Evolutionary conservation across 164 flowering plant genomes (phyloP).

Genomic region (Aristolochia contorta): DNA sequence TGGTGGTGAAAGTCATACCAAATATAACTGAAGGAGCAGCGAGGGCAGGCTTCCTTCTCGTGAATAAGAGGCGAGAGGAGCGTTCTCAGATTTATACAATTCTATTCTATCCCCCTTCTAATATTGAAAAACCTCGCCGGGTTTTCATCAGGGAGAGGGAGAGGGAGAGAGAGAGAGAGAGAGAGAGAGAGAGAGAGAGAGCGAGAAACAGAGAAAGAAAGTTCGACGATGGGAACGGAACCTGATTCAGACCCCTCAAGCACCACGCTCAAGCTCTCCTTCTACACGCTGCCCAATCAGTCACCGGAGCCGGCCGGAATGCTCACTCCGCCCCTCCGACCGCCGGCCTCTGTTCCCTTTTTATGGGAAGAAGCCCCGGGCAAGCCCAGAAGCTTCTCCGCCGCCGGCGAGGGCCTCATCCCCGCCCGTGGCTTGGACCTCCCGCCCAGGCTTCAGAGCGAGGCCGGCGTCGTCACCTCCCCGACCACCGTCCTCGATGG

Average conservation of each 20-base stretch:
- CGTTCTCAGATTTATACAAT: background rate
- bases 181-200: conserved; percentile 4
- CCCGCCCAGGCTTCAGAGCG: conserved; percentile 49
- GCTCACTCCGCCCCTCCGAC: conserved; percentile 47
- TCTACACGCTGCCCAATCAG: conserved; percentile 32
- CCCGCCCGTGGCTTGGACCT: conserved; percentile 29
- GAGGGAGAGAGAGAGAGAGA: background rate
- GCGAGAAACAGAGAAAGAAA: background rate
- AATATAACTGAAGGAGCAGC: too few species aligned
- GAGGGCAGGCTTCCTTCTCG: conserved; percentile 2
- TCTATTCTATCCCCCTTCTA: background rate
- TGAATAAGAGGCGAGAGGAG: conserved; percentile 7
- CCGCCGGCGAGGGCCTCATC: background rate
- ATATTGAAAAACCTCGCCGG: background rate
- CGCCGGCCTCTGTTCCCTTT: conserved; percentile 54
- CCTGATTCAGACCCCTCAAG: conserved; percentile 7
- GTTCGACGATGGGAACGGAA: conserved; percentile 15
- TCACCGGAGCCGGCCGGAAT: conserved; percentile 33
- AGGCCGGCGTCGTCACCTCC: conserved; percentile 24
- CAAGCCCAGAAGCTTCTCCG: conserved; percentile 29
- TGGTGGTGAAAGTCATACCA: too few species aligned
- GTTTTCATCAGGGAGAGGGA: background rate
- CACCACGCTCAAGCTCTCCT: conserved; percentile 44
- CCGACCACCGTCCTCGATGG: conserved; percentile 62
- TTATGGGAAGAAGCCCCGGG: conserved; percentile 86